Base-by-base conservation (phyloP, 192 early-diverging fungal species). In the Coemansia sp. region DNA sequence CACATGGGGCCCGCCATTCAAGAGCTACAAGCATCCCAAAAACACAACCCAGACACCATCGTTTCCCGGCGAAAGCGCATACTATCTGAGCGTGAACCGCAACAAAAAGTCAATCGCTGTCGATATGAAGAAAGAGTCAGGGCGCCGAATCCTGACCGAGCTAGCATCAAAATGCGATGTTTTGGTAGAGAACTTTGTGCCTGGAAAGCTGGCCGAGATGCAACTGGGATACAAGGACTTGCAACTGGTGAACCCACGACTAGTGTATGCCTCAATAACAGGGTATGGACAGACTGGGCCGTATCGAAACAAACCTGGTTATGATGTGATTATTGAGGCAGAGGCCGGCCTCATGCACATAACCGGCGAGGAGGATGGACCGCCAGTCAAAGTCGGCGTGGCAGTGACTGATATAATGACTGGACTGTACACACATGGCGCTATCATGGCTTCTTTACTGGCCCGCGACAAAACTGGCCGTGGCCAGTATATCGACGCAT, bases 291-390 rank as follows among this genome's bases (percentile, higher is more conserved):
- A 89, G 24, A 87, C 86, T 0, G 95, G 95, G 0, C 93, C 95
- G 12, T 95, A 89, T 65, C 77, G 88, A 5, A 60, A 83, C n/a
- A 58, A 84, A 52, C 85, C 94, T 5, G 95, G 95, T 5, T 96
- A 98, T 67, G 95, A 96, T 84, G 92, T 92, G 37, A 90, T 92
- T 65, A 86, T 90, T 38, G 89, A 93, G 75, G 91, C 88, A 6
- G 93, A 96, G 69, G 94, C 91, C 17, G 96, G 96, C 17, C 58
- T 98, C 25, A 98, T 98, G 94, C 88, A 95, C 69, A 98, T 98
- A 38, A 98, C 96, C 4, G 96, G 94, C 14, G 94, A 95, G 63
- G 83, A 83, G 22, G 72, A 86, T 66, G 89, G 94, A 0, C 49
- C 79, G 45, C 94, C 94, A 0, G 96, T 96, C 50, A 98, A 98